Conservation (phyloP, 108 stramenopile species). For the Cyclotella atomus region DNA sequence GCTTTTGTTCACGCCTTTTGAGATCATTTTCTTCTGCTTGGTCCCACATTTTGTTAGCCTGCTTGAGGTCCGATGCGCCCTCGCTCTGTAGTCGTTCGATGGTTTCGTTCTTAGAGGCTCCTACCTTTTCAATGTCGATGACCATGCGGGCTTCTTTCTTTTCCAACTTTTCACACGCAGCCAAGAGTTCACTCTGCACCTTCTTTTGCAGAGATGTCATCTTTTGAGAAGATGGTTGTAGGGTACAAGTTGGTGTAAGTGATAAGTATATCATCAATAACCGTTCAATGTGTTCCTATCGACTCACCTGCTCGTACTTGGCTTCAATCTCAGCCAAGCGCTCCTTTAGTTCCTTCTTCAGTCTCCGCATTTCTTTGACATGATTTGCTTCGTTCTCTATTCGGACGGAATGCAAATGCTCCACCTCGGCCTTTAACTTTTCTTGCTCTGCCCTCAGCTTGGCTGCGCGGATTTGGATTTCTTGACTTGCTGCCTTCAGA, state of each 20-base stretch:
- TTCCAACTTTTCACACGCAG: constrained; percentile 8
- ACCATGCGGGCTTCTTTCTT: constrained; percentile 19
- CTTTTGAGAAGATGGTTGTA: neutral
- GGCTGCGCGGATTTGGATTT: constrained; percentile 20
- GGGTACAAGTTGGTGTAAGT: too few species aligned
- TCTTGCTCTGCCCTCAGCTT: constrained; percentile 24
- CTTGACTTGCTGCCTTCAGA: constrained; percentile 31
- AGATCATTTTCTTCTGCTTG: constrained; percentile 37
- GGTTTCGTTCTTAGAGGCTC: constrained; percentile 13
- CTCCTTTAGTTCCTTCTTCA: constrained; percentile 27
- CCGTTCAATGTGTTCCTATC: too few species aligned
- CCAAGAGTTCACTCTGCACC: constrained; percentile 1
- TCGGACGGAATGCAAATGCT: constrained; percentile 21
- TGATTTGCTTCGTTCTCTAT: constrained; percentile 31
- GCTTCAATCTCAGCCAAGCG: constrained; percentile 2
- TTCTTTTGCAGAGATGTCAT: constrained; percentile 12
- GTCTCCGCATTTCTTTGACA: constrained; percentile 22
- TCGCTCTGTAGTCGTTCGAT: constrained; percentile 26
- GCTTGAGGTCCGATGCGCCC: constrained; percentile 25
- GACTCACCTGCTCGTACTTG: constrained; percentile 33
- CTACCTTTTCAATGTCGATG: constrained; percentile 2
- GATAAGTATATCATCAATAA: too few species aligned
- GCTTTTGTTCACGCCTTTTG: constrained; percentile 25
- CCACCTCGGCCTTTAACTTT: constrained; percentile 8
- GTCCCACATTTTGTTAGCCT: constrained; percentile 21